These are phyloP conservation scores for Tolypocladium ophioglossoides DNA, from an alignment of 2,329 filamentous ascomycete genomes.

Conservation along the genomic window DNA sequence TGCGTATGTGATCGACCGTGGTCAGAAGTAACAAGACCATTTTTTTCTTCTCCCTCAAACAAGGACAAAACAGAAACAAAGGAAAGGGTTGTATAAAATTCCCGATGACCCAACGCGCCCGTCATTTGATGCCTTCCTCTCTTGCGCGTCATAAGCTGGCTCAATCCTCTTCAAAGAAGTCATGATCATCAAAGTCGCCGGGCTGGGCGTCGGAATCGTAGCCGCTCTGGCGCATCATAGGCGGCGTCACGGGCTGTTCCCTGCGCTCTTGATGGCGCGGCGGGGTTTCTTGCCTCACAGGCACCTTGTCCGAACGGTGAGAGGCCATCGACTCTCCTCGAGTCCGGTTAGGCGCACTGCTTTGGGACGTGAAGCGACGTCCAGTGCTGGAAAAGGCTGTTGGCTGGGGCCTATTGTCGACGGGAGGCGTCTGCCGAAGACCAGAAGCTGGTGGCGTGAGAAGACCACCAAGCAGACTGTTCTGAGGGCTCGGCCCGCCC, in stretches of 20 bases:
- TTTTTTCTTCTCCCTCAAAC: background rate
- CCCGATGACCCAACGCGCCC: background rate
- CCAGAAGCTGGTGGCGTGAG: conserved; percentile 81
- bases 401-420: conserved; percentile 34
- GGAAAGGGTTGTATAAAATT: background rate
- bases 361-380: conserved; percentile 42
- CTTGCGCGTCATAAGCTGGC: background rate
- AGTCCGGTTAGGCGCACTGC: conserved; percentile 12
- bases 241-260: conserved; percentile 43
- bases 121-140: background rate
- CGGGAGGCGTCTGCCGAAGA: conserved; percentile 49
- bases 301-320: conserved; percentile 28
- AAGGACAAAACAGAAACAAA: background rate
- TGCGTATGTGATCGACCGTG: background rate
- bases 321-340: conserved; percentile 21
- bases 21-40: background rate
- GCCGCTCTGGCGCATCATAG: conserved; percentile 46
- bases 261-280: conserved; percentile 27
- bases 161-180: conserved; percentile 44
- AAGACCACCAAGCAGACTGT: conserved; percentile 61
- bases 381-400: conserved; percentile 52
- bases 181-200: conserved; percentile 48
- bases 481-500: conserved; percentile 40
- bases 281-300: conserved; percentile 28
- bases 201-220: conserved; percentile 53